Evolutionary conservation across 2,329 filamentous ascomycete species (phyloP).

Genomic region (Penicillium oxalicum): DNA sequence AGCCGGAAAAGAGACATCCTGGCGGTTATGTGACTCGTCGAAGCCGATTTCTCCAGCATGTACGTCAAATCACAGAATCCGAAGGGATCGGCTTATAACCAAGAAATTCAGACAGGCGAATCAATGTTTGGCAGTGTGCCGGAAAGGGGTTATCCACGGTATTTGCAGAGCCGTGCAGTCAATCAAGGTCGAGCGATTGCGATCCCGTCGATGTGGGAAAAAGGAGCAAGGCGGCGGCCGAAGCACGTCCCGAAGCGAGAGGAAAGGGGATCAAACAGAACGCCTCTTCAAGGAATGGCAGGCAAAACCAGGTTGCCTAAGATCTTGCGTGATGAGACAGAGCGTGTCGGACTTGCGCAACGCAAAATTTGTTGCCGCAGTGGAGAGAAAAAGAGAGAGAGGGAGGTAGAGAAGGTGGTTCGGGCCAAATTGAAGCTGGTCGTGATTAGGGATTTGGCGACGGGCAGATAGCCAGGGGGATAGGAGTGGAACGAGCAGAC

Average conservation of each 20-base stretch:
- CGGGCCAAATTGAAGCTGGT: neutral
- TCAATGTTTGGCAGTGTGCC: neutral
- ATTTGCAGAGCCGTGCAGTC: too few species aligned
- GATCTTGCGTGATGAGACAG: slow-evolving; percentile 15
- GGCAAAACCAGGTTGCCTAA: slow-evolving; percentile 29
- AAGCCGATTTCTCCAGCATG: slow-evolving; percentile 27
- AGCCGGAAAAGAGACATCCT: slow-evolving; percentile 37
- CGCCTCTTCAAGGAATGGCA: slow-evolving; percentile 29
- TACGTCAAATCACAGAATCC: slow-evolving; percentile 12
- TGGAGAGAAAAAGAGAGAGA: slow-evolving; percentile 1
- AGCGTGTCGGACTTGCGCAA: too few species aligned
- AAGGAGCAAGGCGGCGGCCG: slow-evolving; percentile 1
- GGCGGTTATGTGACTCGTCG: slow-evolving; percentile 18
- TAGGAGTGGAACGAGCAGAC: slow-evolving; percentile 1
- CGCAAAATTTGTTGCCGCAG: slow-evolving; percentile 2
- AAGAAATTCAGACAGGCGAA: neutral
- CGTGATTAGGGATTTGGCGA: too few species aligned
- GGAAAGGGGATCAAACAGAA: too few species aligned
- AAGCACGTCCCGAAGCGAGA: slow-evolving; percentile 14
- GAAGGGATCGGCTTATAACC: neutral
- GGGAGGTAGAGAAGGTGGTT: neutral
- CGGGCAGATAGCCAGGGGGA: neutral
- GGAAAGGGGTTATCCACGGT: too few species aligned
- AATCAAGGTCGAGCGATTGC: neutral
- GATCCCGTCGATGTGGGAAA: too few species aligned